Evolutionary conservation across 371 early-diverging fungal genomes (phyloP).

Genomic region (Mucor plumbeus): DNA sequence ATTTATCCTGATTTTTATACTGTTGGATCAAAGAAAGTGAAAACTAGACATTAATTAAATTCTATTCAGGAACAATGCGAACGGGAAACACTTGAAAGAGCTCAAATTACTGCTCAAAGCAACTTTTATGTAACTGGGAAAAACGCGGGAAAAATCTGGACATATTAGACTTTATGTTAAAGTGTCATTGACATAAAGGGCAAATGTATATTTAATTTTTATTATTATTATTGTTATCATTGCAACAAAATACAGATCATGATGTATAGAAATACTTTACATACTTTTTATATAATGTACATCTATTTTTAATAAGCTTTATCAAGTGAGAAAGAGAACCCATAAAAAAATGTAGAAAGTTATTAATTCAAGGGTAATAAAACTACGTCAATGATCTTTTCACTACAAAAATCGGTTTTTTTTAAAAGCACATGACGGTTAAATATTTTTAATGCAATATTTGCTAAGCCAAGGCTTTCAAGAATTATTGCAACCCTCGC

Average conservation of each 20-base stretch:
- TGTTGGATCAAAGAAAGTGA: background rate
- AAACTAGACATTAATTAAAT: background rate
- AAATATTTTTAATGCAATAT: background rate
- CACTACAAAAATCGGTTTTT: background rate
- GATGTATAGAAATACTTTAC: background rate
- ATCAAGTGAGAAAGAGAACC: too few relatives aligned
- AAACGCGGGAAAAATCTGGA: background rate
- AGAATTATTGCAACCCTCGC: background rate
- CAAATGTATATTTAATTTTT: background rate
- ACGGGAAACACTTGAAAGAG: background rate
- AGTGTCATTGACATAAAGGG: background rate
- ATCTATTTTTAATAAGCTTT: too few relatives aligned
- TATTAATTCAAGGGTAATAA: background rate
- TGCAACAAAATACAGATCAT: background rate
- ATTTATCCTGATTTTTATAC: too few relatives aligned
- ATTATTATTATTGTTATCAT: too few relatives aligned
- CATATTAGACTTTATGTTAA: background rate
- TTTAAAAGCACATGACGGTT: background rate
- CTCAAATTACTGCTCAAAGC: background rate
- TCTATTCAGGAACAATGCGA: conserved; percentile 1
- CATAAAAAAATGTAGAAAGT: background rate
- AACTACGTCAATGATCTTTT: background rate
- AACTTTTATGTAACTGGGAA: background rate
- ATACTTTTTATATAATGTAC: too few relatives aligned
- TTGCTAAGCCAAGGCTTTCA: background rate